These are phyloP conservation scores for Ogataea nakhonphanomensis DNA, from an alignment of 805 yeast species.

Conservation along the genomic window DNA sequence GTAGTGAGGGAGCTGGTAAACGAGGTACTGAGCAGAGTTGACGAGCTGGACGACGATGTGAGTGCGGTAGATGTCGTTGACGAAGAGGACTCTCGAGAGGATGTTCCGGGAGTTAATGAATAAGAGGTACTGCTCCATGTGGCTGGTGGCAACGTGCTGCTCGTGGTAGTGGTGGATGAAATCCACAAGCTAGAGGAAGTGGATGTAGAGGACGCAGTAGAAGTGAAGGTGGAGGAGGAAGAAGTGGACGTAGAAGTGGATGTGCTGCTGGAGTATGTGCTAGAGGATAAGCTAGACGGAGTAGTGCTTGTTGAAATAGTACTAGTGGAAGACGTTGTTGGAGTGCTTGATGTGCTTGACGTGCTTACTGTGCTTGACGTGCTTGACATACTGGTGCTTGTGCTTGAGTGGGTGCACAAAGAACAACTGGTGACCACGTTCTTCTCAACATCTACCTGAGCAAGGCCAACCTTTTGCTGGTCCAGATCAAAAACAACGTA, in stretches of 20 bases:
- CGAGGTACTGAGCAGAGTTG: conserved; percentile 4
- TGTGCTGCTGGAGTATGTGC: no score
- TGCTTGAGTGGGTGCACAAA: conserved; percentile 1
- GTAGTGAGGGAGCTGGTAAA: conserved; percentile 2
- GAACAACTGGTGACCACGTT: conserved; percentile 16
- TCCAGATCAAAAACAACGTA: conserved; percentile 66
- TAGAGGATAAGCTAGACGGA: no score
- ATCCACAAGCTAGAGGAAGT: not conserved
- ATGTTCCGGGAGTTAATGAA: no score
- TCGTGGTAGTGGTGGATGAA: not conserved
- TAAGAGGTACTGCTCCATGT: no score
- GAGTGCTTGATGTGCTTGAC: conserved; percentile 3
- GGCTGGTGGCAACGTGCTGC: not conserved
- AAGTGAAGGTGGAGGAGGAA: conserved; percentile 1
- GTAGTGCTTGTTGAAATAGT: not conserved
- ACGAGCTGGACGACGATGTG: not conserved
- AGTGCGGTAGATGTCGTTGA: no score
- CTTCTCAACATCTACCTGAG: conserved; percentile 38
- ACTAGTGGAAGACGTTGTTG: not conserved
- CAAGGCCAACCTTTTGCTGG: conserved; percentile 53
- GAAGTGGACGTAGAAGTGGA: no score
- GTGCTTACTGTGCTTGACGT: conserved; percentile 11
- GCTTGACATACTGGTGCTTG: conserved; percentile 5
- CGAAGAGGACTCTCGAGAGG: no score
- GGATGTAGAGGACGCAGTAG: conserved; percentile 2